A percentile compares a stretch with the other conserved stretches of the same genome.
Conservation (phyloP, 768 basidiomycete genomes). For the Boletus pseudo-olivaceus region DNA sequence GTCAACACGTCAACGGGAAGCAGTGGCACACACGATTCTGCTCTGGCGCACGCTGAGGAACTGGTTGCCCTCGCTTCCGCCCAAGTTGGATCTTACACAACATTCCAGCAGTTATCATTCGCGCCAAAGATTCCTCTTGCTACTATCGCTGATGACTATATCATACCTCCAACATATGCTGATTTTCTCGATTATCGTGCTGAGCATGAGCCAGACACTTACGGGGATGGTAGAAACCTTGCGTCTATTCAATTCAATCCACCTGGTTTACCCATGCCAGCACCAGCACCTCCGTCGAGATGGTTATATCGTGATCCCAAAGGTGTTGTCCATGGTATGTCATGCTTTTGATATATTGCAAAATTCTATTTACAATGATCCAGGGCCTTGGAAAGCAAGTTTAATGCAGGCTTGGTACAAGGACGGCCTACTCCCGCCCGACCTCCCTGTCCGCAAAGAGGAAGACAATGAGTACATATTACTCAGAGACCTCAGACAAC, state of each 20-base stretch:
- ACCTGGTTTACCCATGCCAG: conserved; percentile 74
- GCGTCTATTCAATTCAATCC: conserved; percentile 70
- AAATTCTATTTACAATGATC: conserved; percentile 9
- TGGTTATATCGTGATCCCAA: conserved; percentile 89
- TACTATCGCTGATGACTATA: conserved; percentile 84
- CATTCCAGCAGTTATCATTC: conserved; percentile 86
- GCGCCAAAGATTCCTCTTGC: conserved; percentile 87
- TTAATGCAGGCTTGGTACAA: conserved; percentile 90
- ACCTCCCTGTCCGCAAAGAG: conserved; percentile 77
- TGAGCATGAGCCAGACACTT: conserved; percentile 55
- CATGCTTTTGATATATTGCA: background rate
- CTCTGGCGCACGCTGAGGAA: conserved; percentile 58
- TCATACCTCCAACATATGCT: conserved; percentile 88
- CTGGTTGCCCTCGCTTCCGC: conserved; percentile 62
- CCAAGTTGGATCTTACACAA: conserved; percentile 81
- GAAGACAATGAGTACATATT: conserved; percentile 65
- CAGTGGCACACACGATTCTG: conserved; percentile 28
- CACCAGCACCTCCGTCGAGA: conserved; percentile 60
- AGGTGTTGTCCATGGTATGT: conserved; percentile 70
- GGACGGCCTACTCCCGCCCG: conserved; percentile 76
- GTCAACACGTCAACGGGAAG: conserved; percentile 29
- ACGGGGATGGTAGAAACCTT: conserved; percentile 44
- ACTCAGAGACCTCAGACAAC: conserved; percentile 71
- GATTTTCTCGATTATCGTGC: conserved; percentile 70
- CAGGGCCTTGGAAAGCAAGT: conserved; percentile 85